phyloP scores from a whole-genome alignment of 345 rosid species.

The Brassica nigra region DNA sequence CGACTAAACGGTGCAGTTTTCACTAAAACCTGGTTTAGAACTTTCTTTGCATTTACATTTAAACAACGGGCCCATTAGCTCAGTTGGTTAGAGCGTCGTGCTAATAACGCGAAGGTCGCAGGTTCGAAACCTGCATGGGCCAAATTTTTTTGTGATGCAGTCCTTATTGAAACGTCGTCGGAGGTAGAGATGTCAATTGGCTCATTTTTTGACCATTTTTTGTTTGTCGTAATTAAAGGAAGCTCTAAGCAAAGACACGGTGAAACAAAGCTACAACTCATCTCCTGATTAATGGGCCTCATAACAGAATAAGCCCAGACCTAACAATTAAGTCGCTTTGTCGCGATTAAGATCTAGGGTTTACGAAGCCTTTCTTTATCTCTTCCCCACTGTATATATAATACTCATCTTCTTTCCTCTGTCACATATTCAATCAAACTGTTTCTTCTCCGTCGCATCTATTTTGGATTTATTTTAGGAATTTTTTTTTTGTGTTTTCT shows the following conservation, averaged over 20 bases:
- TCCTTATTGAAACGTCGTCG: not conserved
- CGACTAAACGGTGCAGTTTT: too few relatives aligned
- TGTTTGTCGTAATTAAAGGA: too few relatives aligned
- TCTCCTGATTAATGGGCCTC: not conserved
- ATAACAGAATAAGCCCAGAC: not conserved
- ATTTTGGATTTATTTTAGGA: not conserved
- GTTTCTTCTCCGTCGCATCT: not conserved
- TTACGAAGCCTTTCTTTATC: not conserved
- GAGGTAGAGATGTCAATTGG: too few relatives aligned
- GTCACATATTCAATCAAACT: not conserved
- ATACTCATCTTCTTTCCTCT: not conserved
- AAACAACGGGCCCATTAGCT: slow-evolving; percentile 47
- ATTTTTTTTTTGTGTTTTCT: not conserved
- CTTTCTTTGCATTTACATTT: too few relatives aligned
- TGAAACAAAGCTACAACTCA: not conserved
- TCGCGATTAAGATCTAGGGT: not conserved
- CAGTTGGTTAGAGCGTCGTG: slow-evolving; percentile 96
- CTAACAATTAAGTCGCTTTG: not conserved
- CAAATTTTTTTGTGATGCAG: not conserved
- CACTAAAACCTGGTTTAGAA: too few relatives aligned
- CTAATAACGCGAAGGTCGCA: slow-evolving; percentile 89
- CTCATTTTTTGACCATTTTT: too few relatives aligned
- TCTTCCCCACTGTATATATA: not conserved
- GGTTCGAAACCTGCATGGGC: not conserved
- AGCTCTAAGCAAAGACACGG: not conserved